These are phyloP conservation scores for Mortierella alpina DNA, from an alignment of 192 early-diverging fungal species.

Conservation along the genomic window DNA sequence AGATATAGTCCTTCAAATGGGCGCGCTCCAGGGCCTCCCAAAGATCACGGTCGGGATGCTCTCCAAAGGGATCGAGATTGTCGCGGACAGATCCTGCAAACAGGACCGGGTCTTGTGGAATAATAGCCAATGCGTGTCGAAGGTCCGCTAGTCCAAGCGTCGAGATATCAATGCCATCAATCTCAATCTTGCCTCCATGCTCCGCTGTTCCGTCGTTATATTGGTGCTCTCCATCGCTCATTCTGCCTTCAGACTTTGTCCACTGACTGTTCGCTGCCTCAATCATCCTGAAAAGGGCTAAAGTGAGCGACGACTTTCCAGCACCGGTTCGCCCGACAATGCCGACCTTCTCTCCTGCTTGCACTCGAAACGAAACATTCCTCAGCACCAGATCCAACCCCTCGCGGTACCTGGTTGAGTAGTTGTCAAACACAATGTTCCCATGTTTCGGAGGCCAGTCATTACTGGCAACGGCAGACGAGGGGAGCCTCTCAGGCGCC, in stretches of 20 bases:
- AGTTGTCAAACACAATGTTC: constrained; percentile 75
- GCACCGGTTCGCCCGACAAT: constrained; percentile 72
- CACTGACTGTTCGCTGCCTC: constrained; percentile 63
- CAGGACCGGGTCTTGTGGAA: constrained; percentile 82
- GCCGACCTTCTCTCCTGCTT: constrained; percentile 75
- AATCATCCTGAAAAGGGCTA: constrained; percentile 62
- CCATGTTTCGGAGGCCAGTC: constrained; percentile 82
- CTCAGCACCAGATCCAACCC: constrained; percentile 84
- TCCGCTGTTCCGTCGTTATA: constrained; percentile 57
- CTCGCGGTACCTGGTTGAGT: constrained; percentile 83
- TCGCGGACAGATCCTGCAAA: constrained; percentile 70
- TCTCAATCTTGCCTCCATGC: constrained; percentile 56
- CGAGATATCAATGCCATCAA: constrained; percentile 75
- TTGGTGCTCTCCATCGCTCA: constrained; percentile 70
- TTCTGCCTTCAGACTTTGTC: constrained; percentile 61
- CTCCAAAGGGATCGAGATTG: constrained; percentile 68
- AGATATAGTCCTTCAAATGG: constrained; percentile 74
- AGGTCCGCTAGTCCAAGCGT: constrained; percentile 67
- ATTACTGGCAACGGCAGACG: constrained; percentile 57
- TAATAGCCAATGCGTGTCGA: constrained; percentile 74
- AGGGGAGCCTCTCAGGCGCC: constrained; percentile 74
- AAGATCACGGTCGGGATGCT: constrained; percentile 61
- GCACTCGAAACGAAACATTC: constrained; percentile 66
- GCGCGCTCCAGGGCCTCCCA: constrained; percentile 78
- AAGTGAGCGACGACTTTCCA: constrained; percentile 64